Percentiles rank a stretch among this genome's conserved stretches.
Evolutionary conservation across 2,329 filamentous ascomycete species (phyloP).

Genomic region (Fusarium dlaminii): DNA sequence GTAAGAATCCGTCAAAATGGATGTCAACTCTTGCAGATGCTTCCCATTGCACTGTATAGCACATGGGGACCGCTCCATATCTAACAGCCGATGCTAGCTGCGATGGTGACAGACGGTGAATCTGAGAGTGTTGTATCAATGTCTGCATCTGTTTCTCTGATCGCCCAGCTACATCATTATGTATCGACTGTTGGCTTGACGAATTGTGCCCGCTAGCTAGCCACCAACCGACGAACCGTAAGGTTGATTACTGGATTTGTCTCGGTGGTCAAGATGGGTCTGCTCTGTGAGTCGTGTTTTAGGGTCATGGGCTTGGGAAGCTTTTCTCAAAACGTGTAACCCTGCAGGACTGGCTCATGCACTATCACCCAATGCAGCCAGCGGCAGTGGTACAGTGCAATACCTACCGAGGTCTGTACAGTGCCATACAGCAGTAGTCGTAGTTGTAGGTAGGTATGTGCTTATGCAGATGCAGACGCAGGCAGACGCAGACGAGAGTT

Average conservation of each 20-base stretch:
- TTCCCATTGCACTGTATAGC: background rate
- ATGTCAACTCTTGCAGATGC: slow-evolving; percentile 27
- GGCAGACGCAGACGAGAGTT: slow-evolving; percentile 34
- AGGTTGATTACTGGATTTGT: slow-evolving; percentile 24
- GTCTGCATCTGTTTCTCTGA: slow-evolving; percentile 5
- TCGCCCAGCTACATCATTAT: background rate
- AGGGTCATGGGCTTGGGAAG: slow-evolving; percentile 24
- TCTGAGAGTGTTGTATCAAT: slow-evolving; percentile 16
- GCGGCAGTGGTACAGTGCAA: background rate
- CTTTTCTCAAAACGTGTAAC: slow-evolving; percentile 39
- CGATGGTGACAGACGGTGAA: background rate
- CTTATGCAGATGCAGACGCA: background rate
- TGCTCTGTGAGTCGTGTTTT: slow-evolving; percentile 12
- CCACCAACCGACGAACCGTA: slow-evolving; percentile 5
- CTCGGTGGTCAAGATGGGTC: slow-evolving; percentile 24
- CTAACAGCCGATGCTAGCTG: background rate
- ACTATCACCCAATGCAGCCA: slow-evolving; percentile 35
- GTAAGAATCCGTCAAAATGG: slow-evolving; percentile 16
- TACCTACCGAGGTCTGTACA: background rate
- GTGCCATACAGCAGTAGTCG: background rate
- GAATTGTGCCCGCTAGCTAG: slow-evolving; percentile 12
- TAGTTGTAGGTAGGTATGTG: background rate
- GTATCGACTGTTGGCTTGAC: slow-evolving; percentile 19
- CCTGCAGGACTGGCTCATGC: slow-evolving; percentile 37
- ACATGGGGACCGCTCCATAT: background rate